Evolutionary conservation across 2,329 filamentous ascomycete species (phyloP), one percentile per base, ranked within the genome.

Genomic region (Seiridium unicorne): DNA sequence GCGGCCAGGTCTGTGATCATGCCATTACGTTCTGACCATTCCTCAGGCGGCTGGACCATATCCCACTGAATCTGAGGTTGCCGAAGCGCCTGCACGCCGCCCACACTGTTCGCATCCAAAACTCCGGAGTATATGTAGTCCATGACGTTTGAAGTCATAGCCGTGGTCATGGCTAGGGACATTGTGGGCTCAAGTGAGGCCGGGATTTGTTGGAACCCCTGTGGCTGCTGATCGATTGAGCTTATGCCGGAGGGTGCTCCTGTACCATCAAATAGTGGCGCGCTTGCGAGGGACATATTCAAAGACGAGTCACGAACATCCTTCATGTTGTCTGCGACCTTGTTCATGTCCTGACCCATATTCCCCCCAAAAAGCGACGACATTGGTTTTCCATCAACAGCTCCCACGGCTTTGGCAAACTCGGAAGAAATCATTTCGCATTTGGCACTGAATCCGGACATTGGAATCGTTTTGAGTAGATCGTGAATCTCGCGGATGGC

Each of bases 401-500:
- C 62, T 34, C 61, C 63, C 1, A 67, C 60, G 11, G 64, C 61
- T 34, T 63, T 65, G 4, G 64, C 66, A 42, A 69, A 65, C 40
- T 68, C 65, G 46, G 63, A 59, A 8, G 67, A 61, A 8, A 62
- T 63, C 46, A 64, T 66, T 3, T 65, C 64, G 44, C 66, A 68
- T 36, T 64, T 65, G 26, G 67, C 67, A 44, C 65, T 67, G 44
- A 66, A 68, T 6, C 67, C 67, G 46, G 65, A 68, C 32, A 69
- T 62, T 31, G 68, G 65, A 9, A 67, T 64, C 5, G 58, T 64
- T 35, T 65, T 60, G 59, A 68, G 64, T 36, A 68, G 59, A 8
- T 65, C 57, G 53, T 64, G 65, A 8, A 69, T 57, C 31, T 63
- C 60, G 11, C 59, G 54, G 6, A 68, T 65, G 6, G 44, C 47